phyloP scores from a whole-genome alignment of 1,139 yeast species.

The Debaryomycetaceae sp. region DNA sequence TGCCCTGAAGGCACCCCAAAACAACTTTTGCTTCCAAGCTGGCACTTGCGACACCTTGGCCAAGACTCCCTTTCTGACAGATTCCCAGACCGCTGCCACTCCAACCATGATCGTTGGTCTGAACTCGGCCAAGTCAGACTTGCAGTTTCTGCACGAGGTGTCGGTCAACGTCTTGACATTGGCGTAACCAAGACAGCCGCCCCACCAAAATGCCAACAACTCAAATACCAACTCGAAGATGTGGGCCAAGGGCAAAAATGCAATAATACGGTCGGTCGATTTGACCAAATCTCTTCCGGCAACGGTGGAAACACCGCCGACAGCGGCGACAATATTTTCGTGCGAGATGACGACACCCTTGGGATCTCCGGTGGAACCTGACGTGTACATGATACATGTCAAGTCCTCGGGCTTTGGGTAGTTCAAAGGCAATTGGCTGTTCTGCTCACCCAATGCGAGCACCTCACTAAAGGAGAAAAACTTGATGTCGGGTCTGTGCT shows the following conservation, averaged over 20 bases:
- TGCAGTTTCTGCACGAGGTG: constrained; percentile 74
- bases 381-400: constrained; percentile 95
- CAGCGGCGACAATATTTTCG: constrained; percentile 72
- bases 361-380: constrained; percentile 97
- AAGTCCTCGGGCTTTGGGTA: constrained; percentile 71
- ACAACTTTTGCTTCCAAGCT: constrained; percentile 65
- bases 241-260: constrained; percentile 93
- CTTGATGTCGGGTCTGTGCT: constrained; percentile 71
- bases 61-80: constrained; percentile 86
- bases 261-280: constrained; percentile 65
- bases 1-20: constrained; percentile 84
- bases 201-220: constrained; percentile 80
- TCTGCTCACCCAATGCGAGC: constrained; percentile 54
- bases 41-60: constrained; percentile 71
- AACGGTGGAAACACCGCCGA: constrained; percentile 73
- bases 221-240: constrained; percentile 92
- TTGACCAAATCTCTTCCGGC: constrained; percentile 52
- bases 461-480: constrained; percentile 66
- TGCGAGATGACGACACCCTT: constrained; percentile 92
- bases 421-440: constrained; percentile 28
- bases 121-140: constrained; percentile 83
- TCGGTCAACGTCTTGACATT: constrained; percentile 88
- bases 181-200: constrained; percentile 85
- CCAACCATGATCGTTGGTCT: constrained; percentile 95
- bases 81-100: constrained; percentile 99